Evolutionary conservation across 23 red algal genomes (phyloP).

Genomic region (Chondrus crispus): DNA sequence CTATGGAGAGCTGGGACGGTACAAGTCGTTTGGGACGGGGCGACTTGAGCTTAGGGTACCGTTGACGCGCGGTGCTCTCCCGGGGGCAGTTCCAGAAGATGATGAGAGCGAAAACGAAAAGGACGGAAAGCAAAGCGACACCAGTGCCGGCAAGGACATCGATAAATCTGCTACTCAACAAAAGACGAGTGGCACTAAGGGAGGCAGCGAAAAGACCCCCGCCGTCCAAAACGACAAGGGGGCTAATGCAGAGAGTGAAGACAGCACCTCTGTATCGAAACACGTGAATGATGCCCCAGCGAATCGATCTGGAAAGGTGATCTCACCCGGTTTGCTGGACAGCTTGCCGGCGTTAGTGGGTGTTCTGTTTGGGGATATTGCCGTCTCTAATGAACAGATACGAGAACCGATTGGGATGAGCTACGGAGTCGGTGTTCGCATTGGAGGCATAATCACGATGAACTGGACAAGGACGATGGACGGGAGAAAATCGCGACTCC

Average conservation of each 20-base stretch:
- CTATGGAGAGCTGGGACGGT: slow-evolving; percentile 53
- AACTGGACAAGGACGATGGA: slow-evolving; percentile 44
- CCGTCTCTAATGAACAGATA: neutral
- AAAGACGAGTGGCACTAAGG: neutral
- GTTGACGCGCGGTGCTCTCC: neutral
- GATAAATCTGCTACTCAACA: neutral
- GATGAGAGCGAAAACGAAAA: too few relatives aligned
- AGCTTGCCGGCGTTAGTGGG: slow-evolving; percentile 44
- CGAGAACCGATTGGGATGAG: slow-evolving; percentile 25
- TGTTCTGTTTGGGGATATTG: slow-evolving; percentile 56
- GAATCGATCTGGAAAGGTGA: neutral
- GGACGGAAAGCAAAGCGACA: neutral
- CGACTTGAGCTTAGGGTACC: slow-evolving; percentile 44
- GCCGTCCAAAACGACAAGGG: neutral
- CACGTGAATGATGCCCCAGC: neutral
- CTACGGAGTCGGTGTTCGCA: slow-evolving; percentile 49
- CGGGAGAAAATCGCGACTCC: slow-evolving; percentile 21
- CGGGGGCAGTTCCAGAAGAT: neutral
- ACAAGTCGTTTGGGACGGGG: slow-evolving; percentile 35
- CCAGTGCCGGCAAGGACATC: neutral
- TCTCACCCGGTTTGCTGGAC: neutral
- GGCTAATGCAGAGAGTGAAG: neutral
- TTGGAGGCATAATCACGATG: slow-evolving; percentile 46
- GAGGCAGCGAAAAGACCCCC: neutral
- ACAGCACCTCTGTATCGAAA: neutral